A percentile compares a stretch with the other conserved stretches of the same genome.
These are phyloP conservation scores for Pyrenochaeta sp. DNA, from an alignment of 2,329 filamentous ascomycete genomes.

Conservation along the genomic window DNA sequence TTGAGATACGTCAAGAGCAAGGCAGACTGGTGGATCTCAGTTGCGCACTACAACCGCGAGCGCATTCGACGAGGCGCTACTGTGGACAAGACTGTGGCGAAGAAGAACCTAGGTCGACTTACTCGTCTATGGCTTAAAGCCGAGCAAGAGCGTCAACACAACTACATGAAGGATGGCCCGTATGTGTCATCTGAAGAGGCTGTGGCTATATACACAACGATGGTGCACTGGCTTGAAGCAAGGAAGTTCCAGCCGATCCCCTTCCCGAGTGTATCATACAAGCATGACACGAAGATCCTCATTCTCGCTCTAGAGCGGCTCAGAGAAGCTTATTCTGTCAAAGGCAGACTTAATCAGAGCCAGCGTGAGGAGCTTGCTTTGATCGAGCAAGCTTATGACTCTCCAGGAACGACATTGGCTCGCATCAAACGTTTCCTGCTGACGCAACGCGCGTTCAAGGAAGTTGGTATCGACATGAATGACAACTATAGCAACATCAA, in stretches of 20 bases:
- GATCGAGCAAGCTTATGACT: conserved; percentile 98
- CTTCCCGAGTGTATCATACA: conserved; percentile 98
- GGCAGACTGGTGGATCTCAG: conserved; percentile 99
- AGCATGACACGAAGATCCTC: conserved; percentile 98
- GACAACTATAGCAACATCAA: conserved; percentile 99
- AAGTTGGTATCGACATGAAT: conserved; percentile 99
- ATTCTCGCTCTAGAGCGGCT: conserved; percentile 93
- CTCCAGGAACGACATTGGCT: conserved; percentile 92
- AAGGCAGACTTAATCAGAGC: conserved; percentile 94
- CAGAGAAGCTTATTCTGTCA: conserved; percentile 95
- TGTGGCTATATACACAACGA: conserved; percentile 98
- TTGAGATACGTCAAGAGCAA: conserved; percentile 98
- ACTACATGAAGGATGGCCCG: conserved; percentile 98
- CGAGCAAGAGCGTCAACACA: conserved; percentile 97
- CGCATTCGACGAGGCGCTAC: conserved; percentile 95
- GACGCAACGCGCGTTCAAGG: conserved; percentile 97
- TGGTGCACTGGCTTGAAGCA: conserved; percentile 98
- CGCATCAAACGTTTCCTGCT: conserved; percentile 97
- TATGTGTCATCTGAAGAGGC: conserved; percentile 99
- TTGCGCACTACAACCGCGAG: conserved; percentile 98
- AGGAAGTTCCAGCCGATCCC: conserved; percentile 98
- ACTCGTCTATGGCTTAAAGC: conserved; percentile 97
- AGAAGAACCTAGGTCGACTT: conserved; percentile 96
- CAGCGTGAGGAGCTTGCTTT: conserved; percentile 95
- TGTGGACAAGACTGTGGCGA: conserved; percentile 98